Evolutionary conservation across 495 filamentous ascomycete genomes (phyloP), one percentile per base, ranked within the genome.

Genomic region (Corynascus novoguineensis): DNA sequence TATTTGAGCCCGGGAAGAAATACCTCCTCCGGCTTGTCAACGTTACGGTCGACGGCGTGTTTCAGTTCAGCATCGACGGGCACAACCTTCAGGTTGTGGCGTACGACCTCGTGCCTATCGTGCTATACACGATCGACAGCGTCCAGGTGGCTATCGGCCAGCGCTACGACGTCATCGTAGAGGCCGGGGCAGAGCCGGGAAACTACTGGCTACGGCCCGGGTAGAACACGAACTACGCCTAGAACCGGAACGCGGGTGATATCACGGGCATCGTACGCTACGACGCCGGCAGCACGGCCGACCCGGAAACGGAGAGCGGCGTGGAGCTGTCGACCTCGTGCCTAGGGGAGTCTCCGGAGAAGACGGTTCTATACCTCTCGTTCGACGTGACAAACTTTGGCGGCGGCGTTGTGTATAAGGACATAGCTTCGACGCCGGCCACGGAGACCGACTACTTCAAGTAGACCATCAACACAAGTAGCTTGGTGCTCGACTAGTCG

Each of bases 151-250:
- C 62, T 35, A 83, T 87, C 60, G 86, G 83, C 4, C 85, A 91
- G 67, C 77, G 87, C 24, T 86, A 67, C 56, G 81, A 89, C 59
- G 68, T 90, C n/a, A 77, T 90, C 38, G 77, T 90, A 21, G 73
- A 75, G 31, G 85, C 83, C 5, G 75, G 82, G 52, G 72, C 80
- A 44, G 19, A 61, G 1, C 54, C 62, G 21, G 70, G 64, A 25
- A 71, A 78, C 56, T 88, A 83, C 68, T 88, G 85, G 85, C 48
- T 76, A 49, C 70, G 72, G 41, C 2, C 9, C 19, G 47, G 47
- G 9, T 62, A 62, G 64, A 72, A 85, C 37, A 71, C 70, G 8
- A 59, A 64, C 19, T 78, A 76, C 42, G 55, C 51, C 45, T 73
- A 67, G 29, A 50, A 50, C 47, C 17, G 11, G 17, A 50, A 50